Percentiles rank a stretch among this genome's conserved stretches.
phyloP scores from a whole-genome alignment of 2,329 filamentous ascomycete species.

The Fusarium phyllophilum region DNA sequence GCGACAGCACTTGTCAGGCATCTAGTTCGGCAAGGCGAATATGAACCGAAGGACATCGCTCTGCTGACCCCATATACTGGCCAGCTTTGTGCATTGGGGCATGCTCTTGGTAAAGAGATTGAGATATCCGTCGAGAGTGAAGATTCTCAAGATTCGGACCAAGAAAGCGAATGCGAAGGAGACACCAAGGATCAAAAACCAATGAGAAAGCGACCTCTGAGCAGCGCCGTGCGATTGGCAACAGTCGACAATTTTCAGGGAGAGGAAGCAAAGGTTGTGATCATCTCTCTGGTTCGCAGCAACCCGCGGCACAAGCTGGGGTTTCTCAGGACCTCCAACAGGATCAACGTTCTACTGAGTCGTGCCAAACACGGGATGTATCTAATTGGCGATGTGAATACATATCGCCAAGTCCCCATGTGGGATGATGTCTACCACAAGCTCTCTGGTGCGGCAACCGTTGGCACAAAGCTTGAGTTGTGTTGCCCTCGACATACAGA shows the following conservation, averaged over 20 bases:
- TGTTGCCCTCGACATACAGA: too few relatives aligned
- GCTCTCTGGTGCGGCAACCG: too few relatives aligned
- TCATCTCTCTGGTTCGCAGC: not conserved
- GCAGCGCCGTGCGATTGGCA: too few relatives aligned
- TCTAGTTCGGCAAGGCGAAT: not conserved
- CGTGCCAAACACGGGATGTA: not conserved
- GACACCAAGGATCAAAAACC: too few relatives aligned
- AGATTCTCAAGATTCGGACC: too few relatives aligned
- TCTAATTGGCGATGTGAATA: not conserved
- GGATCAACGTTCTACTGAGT: not conserved
- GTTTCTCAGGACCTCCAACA: accelerated
- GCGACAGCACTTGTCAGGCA: too few relatives aligned
- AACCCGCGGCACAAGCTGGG: not conserved
- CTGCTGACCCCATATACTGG: not conserved
- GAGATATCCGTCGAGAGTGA: not conserved
- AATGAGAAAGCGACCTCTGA: too few relatives aligned
- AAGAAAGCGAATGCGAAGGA: too few relatives aligned
- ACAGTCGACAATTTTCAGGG: not conserved
- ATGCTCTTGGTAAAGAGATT: not conserved
- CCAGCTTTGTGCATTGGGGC: not conserved
- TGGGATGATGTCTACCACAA: too few relatives aligned
- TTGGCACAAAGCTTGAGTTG: too few relatives aligned
- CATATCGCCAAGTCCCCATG: too few relatives aligned
- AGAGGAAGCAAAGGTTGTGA: not conserved
- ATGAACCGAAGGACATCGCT: not conserved